Evolutionary conservation across 257 asterid genomes (phyloP).

Genomic region (Cruciata laevipes): DNA sequence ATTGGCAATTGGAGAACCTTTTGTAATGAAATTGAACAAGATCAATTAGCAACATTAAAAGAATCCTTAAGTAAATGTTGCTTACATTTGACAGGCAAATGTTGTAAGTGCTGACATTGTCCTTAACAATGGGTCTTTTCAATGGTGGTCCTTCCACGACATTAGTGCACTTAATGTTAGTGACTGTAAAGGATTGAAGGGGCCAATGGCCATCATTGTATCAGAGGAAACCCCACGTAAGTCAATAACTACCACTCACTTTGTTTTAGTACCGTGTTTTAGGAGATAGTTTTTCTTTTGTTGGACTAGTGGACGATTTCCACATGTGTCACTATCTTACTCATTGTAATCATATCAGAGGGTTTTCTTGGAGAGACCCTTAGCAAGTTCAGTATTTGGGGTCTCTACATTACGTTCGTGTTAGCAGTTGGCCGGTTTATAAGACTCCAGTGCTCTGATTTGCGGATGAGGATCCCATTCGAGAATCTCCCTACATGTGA

Average conservation of each 20-base stretch:
- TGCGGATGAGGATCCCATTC: slow-evolving; percentile 96
- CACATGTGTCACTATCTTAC: too few relatives aligned
- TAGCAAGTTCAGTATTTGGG: slow-evolving; percentile 99
- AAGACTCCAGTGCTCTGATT: slow-evolving; percentile 90
- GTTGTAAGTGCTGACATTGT: slow-evolving; percentile 78
- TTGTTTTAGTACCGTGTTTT: not conserved
- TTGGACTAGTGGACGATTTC: not conserved
- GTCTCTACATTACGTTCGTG: slow-evolving; percentile 94
- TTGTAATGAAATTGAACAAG: not conserved
- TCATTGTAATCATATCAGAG: slow-evolving; percentile 41
- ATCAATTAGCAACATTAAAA: not conserved
- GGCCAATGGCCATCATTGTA: slow-evolving; percentile 93
- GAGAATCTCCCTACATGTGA: slow-evolving; percentile 99
- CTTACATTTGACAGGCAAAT: slow-evolving; percentile 38
- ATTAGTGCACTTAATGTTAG: slow-evolving; percentile 37
- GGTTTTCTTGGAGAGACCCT: slow-evolving; percentile 98
- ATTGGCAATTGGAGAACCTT: not conserved
- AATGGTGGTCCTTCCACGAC: slow-evolving; percentile 98
- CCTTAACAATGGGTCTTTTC: slow-evolving; percentile 47
- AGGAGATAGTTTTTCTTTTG: not conserved
- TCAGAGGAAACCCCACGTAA: slow-evolving; percentile 99
- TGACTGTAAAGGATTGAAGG: slow-evolving; percentile 64
- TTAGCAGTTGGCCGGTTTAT: slow-evolving; percentile 99
- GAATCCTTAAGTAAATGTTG: not conserved
- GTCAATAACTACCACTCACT: slow-evolving; percentile 16